These are phyloP conservation scores for Dothistroma septosporum DNA, from an alignment of 2,329 filamentous ascomycete species.

Conservation along the genomic window DNA sequence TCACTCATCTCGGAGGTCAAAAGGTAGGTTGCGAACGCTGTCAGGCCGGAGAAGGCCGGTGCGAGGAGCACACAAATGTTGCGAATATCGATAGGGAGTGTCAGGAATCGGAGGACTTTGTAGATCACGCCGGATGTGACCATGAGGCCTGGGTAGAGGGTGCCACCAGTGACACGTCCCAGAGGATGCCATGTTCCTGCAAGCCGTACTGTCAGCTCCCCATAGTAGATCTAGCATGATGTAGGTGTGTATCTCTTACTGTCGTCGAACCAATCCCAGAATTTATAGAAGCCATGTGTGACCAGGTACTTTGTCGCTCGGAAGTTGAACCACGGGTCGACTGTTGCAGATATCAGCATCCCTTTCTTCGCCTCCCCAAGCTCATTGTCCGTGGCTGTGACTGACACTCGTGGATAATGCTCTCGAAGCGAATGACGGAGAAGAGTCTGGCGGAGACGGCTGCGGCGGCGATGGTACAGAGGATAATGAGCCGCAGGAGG, in stretches of 20 bases:
- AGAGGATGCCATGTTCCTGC: constrained; percentile 95
- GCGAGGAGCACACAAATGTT: constrained; percentile 98
- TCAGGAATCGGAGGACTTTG: constrained; percentile 81
- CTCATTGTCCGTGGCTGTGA: constrained; percentile 30
- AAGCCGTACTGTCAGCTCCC: constrained; percentile 2
- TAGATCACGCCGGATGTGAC: constrained; percentile 97
- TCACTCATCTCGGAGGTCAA: constrained; percentile 95
- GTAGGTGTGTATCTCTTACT: constrained; percentile 50
- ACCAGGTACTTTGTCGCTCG: constrained; percentile 97
- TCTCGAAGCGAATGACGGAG: constrained; percentile 98
- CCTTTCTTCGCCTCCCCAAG: neutral
- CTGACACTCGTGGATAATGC: constrained; percentile 99
- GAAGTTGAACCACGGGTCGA: constrained; percentile 99
- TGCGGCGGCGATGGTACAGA: constrained; percentile 83
- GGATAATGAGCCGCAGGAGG: constrained; percentile 82
- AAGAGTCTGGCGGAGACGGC: constrained; percentile 92
- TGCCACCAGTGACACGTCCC: constrained; percentile 95
- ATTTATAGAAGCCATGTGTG: constrained; percentile 94
- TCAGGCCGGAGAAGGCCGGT: constrained; percentile 89
- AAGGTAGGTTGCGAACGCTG: constrained; percentile 87
- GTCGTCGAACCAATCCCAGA: constrained; percentile 99
- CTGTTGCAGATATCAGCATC: constrained; percentile 46
- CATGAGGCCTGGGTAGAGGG: constrained; percentile 98
- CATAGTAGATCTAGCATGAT: neutral
- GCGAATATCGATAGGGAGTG: constrained; percentile 92